Base-by-base conservation (phyloP, 352 stramenopile species). In the Pythium rishiriense region DNA sequence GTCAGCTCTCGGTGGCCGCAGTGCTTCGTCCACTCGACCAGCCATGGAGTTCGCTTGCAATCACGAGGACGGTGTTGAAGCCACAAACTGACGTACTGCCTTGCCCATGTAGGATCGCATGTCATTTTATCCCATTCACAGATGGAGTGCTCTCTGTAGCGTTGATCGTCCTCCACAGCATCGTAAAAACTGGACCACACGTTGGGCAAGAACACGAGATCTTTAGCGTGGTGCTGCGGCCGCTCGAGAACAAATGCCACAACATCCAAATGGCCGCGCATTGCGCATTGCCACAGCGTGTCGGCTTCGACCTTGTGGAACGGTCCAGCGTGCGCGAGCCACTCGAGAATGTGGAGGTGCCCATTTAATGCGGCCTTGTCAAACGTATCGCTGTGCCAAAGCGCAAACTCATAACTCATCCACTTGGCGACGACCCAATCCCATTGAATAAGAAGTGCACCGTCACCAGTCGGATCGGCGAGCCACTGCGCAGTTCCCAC, bases 361-460 rank as follows among this genome's bases (percentile, higher is more conserved):
- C 62, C 62, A 22, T 63, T 58, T 8, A 41, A 24, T 1, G 62
- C 62, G 9, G 53, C 53, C 4, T 62, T 57, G 2, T 52, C 25
- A 14, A 68, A 46, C 17, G 62, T 62, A 0, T n/a, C 26, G 28
- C 33, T 35, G 53, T 68, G 62, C 62, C 52, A 63, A 6, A 68
- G 62, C 22, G 52, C 62, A 47, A 62, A 68, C 28, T 57, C 53
- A 25, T 52, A 68, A 53, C 62, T 68, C 62, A 68, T 62, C 62
- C 62, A 68, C 45, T 58, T 62, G 33, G 62, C 62, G 24, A 68
- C 47, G 19, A 63, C 53, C 25, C 47, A 45, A 24, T 68, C 47
- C 62, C 62, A 68, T n/a, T 63, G 62, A 28, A 7, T 29, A 15
- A 68, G 45, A 35, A 62, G 42, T 3, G 12, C 35, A 0, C 52